A percentile compares a stretch with the other conserved stretches of the same genome.
phyloP scores from a whole-genome alignment of 192 early-diverging fungal species.

The Fimicolochytrium jonesii region DNA sequence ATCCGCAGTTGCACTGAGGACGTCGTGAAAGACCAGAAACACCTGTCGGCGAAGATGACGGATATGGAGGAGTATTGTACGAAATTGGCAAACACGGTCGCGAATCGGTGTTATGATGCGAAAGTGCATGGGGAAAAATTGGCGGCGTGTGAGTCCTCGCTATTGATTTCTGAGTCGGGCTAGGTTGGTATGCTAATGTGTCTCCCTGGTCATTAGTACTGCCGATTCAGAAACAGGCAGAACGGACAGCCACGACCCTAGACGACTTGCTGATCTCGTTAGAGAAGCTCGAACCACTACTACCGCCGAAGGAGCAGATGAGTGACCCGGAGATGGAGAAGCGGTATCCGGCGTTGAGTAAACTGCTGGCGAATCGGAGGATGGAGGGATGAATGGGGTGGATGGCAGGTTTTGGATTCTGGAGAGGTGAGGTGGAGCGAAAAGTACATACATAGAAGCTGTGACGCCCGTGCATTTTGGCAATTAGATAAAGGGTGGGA shows the following conservation, averaged over 20 bases:
- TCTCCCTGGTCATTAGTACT: too few relatives aligned
- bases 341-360: constrained; percentile 20
- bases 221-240: constrained; percentile 24
- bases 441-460: too few relatives aligned
- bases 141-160: constrained; percentile 9
- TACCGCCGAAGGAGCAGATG: constrained; percentile 20
- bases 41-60: constrained; percentile 13
- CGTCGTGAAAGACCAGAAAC: constrained; percentile 26
- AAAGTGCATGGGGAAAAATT: constrained; percentile 22
- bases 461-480: too few relatives aligned
- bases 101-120: constrained; percentile 23
- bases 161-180: neutral
- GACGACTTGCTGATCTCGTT: constrained; percentile 13
- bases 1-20: constrained; percentile 13
- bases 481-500: too few relatives aligned
- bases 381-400: neutral
- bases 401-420: too few relatives aligned
- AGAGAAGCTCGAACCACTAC: constrained; percentile 28
- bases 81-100: constrained; percentile 32
- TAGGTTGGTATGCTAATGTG: too few relatives aligned
- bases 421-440: too few relatives aligned
- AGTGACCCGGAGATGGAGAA: constrained; percentile 11
- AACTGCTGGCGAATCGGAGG: neutral
- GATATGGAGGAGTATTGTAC: constrained; percentile 37
- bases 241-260: constrained; percentile 7